phyloP scores from a whole-genome alignment of 129 eudicot genomes.

The Lonicera japonica region DNA sequence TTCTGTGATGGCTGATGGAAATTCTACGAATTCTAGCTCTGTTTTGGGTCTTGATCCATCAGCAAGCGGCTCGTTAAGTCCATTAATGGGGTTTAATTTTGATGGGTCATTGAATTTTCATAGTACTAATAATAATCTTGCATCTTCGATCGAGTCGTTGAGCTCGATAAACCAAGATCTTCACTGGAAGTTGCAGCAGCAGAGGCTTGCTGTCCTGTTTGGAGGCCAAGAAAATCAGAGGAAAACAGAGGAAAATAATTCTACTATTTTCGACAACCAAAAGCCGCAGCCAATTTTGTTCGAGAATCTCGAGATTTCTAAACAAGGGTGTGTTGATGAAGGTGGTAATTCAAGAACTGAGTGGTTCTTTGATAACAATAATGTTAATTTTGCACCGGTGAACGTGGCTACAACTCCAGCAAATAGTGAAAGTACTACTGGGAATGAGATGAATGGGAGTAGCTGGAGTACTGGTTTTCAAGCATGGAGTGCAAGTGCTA shows the following conservation, averaged over 20 bases:
- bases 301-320: slow-evolving; percentile 57
- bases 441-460: slow-evolving; percentile 33
- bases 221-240: slow-evolving; percentile 29
- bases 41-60: slow-evolving; percentile 40
- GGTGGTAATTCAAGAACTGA: slow-evolving; percentile 40
- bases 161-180: slow-evolving; percentile 82
- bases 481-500: slow-evolving; percentile 44
- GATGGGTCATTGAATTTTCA: slow-evolving; percentile 13
- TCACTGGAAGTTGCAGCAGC: slow-evolving; percentile 91
- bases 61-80: slow-evolving; percentile 5
- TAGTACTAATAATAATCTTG: slow-evolving; percentile 17
- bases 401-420: background rate
- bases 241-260: slow-evolving; percentile 14
- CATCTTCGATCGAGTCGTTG: slow-evolving; percentile 77
- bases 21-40: background rate
- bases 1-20: too few relatives aligned
- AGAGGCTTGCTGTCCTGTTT: slow-evolving; percentile 54
- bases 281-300: slow-evolving; percentile 60
- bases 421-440: slow-evolving; percentile 10
- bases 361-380: slow-evolving; percentile 44
- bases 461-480: slow-evolving; percentile 43
- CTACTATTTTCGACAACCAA: background rate
- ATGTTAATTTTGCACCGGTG: slow-evolving; percentile 21
- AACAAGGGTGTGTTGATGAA: slow-evolving; percentile 12
- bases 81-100: slow-evolving; percentile 34